Percentiles rank a stretch among this genome's conserved stretches.
These are phyloP conservation scores for Fagopyrum tataricum DNA, from an alignment of 148 eudicot species.

Conservation along the genomic window DNA sequence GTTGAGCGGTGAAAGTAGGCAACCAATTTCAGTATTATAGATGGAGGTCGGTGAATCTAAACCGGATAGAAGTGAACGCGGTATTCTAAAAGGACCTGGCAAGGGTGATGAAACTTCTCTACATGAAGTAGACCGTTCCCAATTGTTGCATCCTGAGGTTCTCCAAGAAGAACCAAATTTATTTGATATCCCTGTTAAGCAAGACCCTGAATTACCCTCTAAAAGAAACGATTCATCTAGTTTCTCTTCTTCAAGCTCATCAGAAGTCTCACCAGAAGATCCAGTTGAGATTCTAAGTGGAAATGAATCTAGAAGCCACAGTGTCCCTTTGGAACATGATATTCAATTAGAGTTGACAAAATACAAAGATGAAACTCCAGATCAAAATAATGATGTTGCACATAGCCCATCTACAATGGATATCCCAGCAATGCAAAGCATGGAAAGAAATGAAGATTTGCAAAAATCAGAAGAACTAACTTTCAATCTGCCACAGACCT, in stretches of 20 bases:
- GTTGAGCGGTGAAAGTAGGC: background rate
- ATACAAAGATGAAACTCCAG: background rate
- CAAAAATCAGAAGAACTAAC: constrained; percentile 15
- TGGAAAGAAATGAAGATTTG: constrained; percentile 33
- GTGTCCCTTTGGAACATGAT: background rate
- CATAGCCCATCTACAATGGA: constrained; percentile 15
- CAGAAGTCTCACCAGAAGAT: constrained; percentile 23
- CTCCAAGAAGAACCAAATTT: background rate
- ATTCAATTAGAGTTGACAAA: constrained; percentile 7
- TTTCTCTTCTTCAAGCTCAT: constrained; percentile 12
- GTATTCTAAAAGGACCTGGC: background rate
- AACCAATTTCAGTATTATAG: background rate
- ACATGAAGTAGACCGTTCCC: background rate
- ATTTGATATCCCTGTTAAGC: background rate
- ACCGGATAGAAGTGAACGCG: background rate
- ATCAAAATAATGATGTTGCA: constrained; percentile 15
- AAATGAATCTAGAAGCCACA: background rate
- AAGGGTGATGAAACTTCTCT: background rate
- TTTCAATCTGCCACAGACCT: constrained; percentile 4
- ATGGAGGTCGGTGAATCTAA: background rate
- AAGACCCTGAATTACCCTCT: background rate
- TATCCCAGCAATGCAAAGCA: constrained; percentile 35
- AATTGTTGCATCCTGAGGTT: background rate
- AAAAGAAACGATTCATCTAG: constrained; percentile 6
- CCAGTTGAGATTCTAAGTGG: constrained; percentile 14